A percentile compares a stretch with the other conserved stretches of the same genome.
Evolutionary conservation across 2,329 filamentous ascomycete genomes (phyloP).

Genomic region (Fusarium hainanense): DNA sequence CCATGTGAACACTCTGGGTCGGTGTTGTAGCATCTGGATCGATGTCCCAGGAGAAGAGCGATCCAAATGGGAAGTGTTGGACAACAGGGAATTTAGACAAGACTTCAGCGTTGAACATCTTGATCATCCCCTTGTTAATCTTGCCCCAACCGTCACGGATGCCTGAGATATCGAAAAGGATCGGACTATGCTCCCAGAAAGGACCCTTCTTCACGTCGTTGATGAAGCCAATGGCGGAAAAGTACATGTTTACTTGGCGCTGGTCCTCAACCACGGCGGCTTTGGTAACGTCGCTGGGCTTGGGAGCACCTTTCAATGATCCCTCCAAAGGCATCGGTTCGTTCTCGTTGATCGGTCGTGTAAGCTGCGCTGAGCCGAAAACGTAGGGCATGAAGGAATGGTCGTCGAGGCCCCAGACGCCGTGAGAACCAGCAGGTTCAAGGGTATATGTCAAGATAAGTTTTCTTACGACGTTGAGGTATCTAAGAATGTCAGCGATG

Average conservation of each 20-base stretch:
- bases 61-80: slow-evolving; percentile 92
- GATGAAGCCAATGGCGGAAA: slow-evolving; percentile 95
- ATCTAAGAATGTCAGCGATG: slow-evolving; percentile 60
- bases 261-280: slow-evolving; percentile 71
- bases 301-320: slow-evolving; percentile 76
- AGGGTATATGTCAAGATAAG: slow-evolving; percentile 92
- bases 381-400: slow-evolving; percentile 95
- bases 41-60: slow-evolving; percentile 79
- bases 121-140: slow-evolving; percentile 99
- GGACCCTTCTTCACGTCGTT: slow-evolving; percentile 96
- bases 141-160: slow-evolving; percentile 96
- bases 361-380: slow-evolving; percentile 91
- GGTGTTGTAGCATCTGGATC: slow-evolving; percentile 69
- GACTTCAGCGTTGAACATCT: slow-evolving; percentile 99
- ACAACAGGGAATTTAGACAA: slow-evolving; percentile 97
- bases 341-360: slow-evolving; percentile 74
- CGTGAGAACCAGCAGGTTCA: slow-evolving; percentile 94
- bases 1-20: slow-evolving; percentile 65
- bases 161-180: slow-evolving; percentile 93
- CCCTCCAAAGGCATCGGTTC: slow-evolving; percentile 80
- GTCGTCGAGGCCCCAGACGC: slow-evolving; percentile 98
- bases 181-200: slow-evolving; percentile 97
- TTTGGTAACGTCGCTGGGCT: slow-evolving; percentile 76
- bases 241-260: slow-evolving; percentile 83
- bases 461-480: slow-evolving; percentile 81